These are phyloP conservation scores for Aureobasidium mangrovei DNA, from an alignment of 2,329 filamentous ascomycete genomes.

Conservation along the genomic window DNA sequence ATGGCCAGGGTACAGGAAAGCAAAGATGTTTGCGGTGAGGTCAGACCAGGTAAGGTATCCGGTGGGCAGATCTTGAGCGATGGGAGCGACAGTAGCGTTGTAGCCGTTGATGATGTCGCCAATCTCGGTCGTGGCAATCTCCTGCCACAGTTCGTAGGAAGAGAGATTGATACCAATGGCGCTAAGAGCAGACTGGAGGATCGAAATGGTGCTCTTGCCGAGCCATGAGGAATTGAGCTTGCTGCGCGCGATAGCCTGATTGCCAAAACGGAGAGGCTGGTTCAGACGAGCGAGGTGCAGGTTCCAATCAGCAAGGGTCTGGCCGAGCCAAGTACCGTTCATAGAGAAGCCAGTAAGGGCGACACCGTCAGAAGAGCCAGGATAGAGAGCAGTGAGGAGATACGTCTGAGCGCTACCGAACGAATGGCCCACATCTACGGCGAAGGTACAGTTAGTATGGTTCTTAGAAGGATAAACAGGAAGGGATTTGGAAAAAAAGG, in stretches of 20 bases:
- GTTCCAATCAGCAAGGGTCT: constrained; percentile 23
- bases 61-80: constrained; percentile 16
- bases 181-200: constrained; percentile 32
- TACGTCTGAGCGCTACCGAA: constrained; percentile 35
- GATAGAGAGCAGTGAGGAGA: constrained; percentile 44
- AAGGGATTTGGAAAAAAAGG: no score
- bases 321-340: constrained; percentile 20
- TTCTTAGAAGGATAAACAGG: no score
- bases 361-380: constrained; percentile 39
- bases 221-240: constrained; percentile 5
- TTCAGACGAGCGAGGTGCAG: constrained; percentile 24
- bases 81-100: constrained; percentile 19
- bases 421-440: constrained; percentile 27
- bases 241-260: constrained; percentile 12
- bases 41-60: constrained; percentile 24
- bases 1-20: constrained; percentile 24
- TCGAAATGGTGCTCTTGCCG: constrained; percentile 33
- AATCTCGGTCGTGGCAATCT: constrained; percentile 18
- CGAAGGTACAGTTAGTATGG: no score
- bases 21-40: constrained; percentile 23
- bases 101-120: constrained; percentile 22
- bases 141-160: constrained; percentile 15
- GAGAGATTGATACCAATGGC: constrained; percentile 27
- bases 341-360: constrained; percentile 31
- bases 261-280: constrained; percentile 24